Conservation (phyloP, 345 rosid species). For the Syzygium grande region DNA sequence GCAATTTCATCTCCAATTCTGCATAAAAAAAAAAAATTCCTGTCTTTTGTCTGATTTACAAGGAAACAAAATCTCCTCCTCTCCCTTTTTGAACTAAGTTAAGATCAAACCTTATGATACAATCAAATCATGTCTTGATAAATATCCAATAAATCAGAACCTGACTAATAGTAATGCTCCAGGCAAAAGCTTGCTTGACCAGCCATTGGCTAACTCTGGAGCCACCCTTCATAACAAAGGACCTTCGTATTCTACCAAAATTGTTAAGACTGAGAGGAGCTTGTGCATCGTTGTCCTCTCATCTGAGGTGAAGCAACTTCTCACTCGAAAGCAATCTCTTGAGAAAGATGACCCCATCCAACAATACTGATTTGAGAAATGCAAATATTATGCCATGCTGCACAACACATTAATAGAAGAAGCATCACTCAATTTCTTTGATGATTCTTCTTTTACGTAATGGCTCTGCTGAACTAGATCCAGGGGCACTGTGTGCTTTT, state of each 20-base stretch:
- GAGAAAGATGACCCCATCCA: background rate
- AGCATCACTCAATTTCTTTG: constrained; percentile 58
- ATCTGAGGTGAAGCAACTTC: background rate
- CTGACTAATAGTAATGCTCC: background rate
- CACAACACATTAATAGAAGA: background rate
- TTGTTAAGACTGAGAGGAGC: background rate
- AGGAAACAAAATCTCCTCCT: background rate
- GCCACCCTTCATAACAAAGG: background rate
- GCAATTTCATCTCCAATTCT: background rate
- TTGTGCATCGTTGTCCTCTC: background rate
- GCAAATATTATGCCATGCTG: background rate
- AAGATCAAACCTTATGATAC: background rate
- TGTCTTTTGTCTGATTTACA: background rate
- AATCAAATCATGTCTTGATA: background rate
- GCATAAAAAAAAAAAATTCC: background rate
- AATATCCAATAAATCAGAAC: background rate
- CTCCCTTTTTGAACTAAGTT: background rate
- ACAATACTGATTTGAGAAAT: background rate
- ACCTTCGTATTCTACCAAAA: background rate
- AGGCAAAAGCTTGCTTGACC: background rate
- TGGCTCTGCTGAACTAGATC: constrained; percentile 43
- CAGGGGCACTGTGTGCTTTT: constrained; percentile 89
- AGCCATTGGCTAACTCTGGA: background rate
- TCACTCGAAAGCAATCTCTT: background rate
- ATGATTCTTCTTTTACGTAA: constrained; percentile 67